Evolutionary conservation across 495 filamentous ascomycete genomes (phyloP), one percentile per base, ranked within the genome.

Genomic region (Podospora tetraspora): DNA sequence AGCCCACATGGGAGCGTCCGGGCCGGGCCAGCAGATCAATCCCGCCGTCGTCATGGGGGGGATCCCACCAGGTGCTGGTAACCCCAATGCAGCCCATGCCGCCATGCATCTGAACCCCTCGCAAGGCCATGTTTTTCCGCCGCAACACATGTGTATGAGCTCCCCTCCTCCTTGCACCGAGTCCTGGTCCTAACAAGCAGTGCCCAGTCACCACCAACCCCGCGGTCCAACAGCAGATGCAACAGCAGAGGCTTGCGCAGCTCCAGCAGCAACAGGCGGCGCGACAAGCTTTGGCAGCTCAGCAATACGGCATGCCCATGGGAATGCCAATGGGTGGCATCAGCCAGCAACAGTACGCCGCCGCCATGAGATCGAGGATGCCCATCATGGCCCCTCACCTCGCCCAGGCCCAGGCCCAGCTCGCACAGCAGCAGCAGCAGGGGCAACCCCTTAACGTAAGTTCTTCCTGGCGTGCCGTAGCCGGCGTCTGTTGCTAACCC

Each of bases 1-100:
- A 30, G 90, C 90, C 75, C 92, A 95, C 73, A 90, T 91, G 74
- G 91, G 90, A 57, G 92, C 92, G n/a, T 93, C 92, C 43, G 91
- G 86, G 11, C 91, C 92, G 9, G 89, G 88, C 66, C 88, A 86
- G 56, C 92, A 95, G 72, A 91, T 94, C 37, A 92, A 85, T 73
- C 91, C 94, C 69, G 85, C 88, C 29, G 90, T 89, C 25, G 88
- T 91, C 68, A 82, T 94, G 90, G 91, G 81, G 66, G 89, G 87
- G 9, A 94, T 96, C 88, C 90, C 91, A 72, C 90, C 90, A 59
- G 91, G 86, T 59, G 85, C 84, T 63, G 87, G 79, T 37, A 85
- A 83, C 37, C 91, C 89, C 8, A 92, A 89, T 79, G 86, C 88
- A 64, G 43, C 92, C 95, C 78, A 52, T 52, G 43, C 43, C 4